phyloP scores from a whole-genome alignment of 2,329 filamentous ascomycete genomes.

The Colletotrichum limetticola region DNA sequence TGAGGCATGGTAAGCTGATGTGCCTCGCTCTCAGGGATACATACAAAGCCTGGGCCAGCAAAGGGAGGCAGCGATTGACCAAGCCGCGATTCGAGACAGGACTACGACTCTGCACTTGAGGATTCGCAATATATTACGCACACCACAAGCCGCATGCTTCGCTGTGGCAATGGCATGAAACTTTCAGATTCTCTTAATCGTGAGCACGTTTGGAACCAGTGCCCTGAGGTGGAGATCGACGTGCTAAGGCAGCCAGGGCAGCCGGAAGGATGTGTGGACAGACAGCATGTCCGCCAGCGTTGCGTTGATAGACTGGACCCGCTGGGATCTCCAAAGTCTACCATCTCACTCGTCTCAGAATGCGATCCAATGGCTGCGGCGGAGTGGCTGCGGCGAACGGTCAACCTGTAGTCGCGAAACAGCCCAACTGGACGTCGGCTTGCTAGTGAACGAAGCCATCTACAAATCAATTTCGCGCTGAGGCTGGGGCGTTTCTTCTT shows the following conservation, averaged over 20 bases:
- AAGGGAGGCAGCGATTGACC: not conserved
- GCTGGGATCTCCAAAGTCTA: not conserved
- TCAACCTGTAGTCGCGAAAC: not conserved
- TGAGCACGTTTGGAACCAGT: not conserved
- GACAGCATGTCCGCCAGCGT: not conserved
- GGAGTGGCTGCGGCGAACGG: not conserved
- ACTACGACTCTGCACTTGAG: not conserved
- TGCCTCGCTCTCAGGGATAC: not conserved
- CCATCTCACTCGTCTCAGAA: constrained; percentile 6
- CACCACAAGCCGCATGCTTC: not conserved
- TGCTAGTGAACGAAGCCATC: not conserved
- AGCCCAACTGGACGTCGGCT: not conserved
- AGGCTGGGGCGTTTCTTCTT: not conserved
- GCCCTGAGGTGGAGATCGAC: not conserved
- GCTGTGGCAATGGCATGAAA: not conserved
- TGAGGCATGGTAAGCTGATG: not conserved
- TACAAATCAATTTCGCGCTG: not conserved
- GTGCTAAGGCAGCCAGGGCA: not conserved
- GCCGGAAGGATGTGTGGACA: not conserved
- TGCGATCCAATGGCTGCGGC: constrained; percentile 11
- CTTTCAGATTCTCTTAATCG: not conserved
- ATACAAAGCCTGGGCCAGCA: not conserved
- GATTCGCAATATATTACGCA: not conserved
- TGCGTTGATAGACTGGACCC: not conserved
- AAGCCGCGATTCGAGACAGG: not conserved